Conservation (phyloP, 306 rosid genomes). For the Senna tora region DNA sequence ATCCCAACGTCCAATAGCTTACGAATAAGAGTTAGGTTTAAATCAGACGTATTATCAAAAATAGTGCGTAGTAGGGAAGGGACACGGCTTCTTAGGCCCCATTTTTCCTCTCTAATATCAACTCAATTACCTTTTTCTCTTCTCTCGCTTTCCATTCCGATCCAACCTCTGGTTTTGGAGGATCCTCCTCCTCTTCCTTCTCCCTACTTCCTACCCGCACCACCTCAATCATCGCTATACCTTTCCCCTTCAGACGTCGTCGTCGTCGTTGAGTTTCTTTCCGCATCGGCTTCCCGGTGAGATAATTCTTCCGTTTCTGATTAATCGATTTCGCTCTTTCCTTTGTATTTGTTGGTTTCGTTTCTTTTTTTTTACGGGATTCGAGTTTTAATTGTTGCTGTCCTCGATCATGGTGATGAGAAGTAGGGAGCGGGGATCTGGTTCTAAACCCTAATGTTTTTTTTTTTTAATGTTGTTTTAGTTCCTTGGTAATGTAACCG, state of each 20-base stretch:
- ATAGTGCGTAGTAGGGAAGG: conserved; percentile 27
- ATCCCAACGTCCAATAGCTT: background rate
- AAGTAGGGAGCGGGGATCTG: background rate
- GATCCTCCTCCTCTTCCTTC: background rate
- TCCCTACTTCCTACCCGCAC: too few relatives aligned
- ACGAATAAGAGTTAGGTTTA: background rate
- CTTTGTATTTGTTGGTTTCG: background rate
- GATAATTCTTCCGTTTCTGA: background rate
- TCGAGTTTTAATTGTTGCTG: conserved; percentile 14
- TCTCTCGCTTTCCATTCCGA: too few relatives aligned
- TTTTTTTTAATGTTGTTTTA: background rate
- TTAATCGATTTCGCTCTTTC: background rate
- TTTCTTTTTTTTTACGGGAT: background rate
- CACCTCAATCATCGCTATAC: too few relatives aligned
- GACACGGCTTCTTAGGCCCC: conserved; percentile 42
- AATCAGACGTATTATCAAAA: background rate
- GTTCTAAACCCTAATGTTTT: conserved; percentile 25
- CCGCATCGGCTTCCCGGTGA: conserved; percentile 41
- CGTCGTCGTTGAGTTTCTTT: conserved; percentile 7
- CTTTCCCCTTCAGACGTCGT: too few relatives aligned
- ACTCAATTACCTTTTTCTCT: background rate
- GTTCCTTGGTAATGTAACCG: conserved; percentile 6
- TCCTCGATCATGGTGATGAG: background rate
- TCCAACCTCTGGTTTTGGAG: background rate
- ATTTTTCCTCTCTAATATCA: background rate